Percentiles rank a stretch among this genome's conserved stretches.
Conservation (phyloP, 148 eudicot species). For the Persicaria tinctoria region DNA sequence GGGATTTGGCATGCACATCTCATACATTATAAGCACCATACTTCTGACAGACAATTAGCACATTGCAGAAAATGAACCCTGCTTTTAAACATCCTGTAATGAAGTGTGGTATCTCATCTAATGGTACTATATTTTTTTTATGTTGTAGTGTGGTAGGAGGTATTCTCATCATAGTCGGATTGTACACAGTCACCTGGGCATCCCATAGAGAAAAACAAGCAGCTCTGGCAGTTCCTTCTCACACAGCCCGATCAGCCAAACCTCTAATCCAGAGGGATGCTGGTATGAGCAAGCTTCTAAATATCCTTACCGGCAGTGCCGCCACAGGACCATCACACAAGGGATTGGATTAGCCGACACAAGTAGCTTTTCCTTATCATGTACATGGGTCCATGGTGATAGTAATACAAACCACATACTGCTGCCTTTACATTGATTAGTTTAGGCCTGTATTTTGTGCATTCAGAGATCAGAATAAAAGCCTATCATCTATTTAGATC, state of each 20-base stretch:
- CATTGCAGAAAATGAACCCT: neutral
- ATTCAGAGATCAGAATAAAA: constrained; percentile 2
- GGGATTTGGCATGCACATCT: too few relatives aligned
- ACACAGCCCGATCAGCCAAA: constrained; percentile 37
- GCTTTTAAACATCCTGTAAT: neutral
- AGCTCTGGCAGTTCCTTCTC: constrained; percentile 22
- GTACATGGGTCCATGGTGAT: constrained; percentile 5
- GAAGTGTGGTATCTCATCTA: neutral
- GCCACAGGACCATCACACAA: neutral
- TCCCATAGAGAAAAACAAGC: constrained; percentile 57
- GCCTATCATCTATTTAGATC: constrained; percentile 3
- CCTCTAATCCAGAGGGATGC: constrained; percentile 48
- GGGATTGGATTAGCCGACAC: constrained; percentile 2
- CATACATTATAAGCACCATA: too few relatives aligned
- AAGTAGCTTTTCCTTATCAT: neutral
- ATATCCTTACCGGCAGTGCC: neutral
- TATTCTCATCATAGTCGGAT: constrained; percentile 61
- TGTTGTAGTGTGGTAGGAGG: constrained; percentile 72
- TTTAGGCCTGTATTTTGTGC: neutral
- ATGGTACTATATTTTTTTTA: neutral
- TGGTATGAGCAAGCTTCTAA: constrained; percentile 31
- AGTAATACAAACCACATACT: neutral
- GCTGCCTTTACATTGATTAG: neutral
- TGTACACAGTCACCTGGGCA: constrained; percentile 94
- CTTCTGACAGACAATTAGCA: too few relatives aligned